Conservation (phyloP, 1,284 basidiomycete species). For the Mycena citricolor region DNA sequence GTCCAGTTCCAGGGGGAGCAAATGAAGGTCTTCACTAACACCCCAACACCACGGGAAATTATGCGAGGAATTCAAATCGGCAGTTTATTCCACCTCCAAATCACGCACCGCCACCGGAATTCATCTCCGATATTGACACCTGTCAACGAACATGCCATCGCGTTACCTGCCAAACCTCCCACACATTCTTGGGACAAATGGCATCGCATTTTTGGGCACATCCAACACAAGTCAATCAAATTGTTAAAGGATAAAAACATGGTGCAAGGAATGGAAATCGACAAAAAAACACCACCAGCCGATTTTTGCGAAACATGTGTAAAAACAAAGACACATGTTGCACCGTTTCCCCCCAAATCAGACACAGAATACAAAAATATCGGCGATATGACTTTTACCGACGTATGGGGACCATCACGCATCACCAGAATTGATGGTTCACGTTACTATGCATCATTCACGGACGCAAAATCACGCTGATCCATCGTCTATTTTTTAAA, state of each 20-base stretch:
- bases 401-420: conserved; percentile 40
- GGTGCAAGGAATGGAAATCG: conserved; percentile 13
- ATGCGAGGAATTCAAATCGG: conserved; percentile 11
- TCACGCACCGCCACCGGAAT: background rate
- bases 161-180: conserved; percentile 4
- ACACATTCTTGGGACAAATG: conserved; percentile 11
- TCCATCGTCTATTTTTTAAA: conserved; percentile 22
- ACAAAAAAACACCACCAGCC: conserved; percentile 1
- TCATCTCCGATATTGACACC: background rate
- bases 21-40: conserved; percentile 7
- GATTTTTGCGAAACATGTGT: conserved; percentile 4
- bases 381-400: conserved; percentile 28
- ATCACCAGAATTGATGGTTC: conserved; percentile 17
- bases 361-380: conserved; percentile 16
- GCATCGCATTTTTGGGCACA: conserved; percentile 13
- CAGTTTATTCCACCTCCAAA: background rate
- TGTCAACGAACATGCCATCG: background rate
- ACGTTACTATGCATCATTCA: conserved; percentile 26
- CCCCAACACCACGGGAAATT: conserved; percentile 5
- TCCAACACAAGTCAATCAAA: conserved; percentile 3
- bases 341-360: conserved; percentile 8
- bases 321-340: conserved; percentile 5
- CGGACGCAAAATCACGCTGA: conserved; percentile 21
- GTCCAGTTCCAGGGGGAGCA: conserved; percentile 15
- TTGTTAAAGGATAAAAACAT: conserved; percentile 5